Conservation (phyloP, 331 rosid species). For the Quercus tomentella region DNA sequence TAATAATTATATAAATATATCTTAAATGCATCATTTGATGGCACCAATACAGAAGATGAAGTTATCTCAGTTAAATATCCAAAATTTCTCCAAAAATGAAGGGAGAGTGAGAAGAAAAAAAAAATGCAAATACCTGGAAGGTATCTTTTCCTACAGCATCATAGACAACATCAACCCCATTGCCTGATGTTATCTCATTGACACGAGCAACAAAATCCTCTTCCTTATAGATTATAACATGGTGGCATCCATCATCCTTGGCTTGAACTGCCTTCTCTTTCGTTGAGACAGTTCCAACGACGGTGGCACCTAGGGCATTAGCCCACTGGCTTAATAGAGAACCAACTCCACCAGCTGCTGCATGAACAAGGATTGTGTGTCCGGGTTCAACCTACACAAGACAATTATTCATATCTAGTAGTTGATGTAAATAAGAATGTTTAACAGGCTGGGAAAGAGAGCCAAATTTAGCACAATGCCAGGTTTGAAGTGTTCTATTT, state of each 20-base stretch:
- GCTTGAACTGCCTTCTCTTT: conserved; percentile 74
- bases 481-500: not conserved
- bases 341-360: conserved; percentile 83
- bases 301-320: conserved; percentile 75
- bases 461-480: not conserved
- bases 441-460: not conserved
- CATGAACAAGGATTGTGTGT: conserved; percentile 68
- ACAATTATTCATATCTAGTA: not conserved
- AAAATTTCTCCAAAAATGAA: not conserved
- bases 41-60: not conserved
- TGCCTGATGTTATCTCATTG: no score
- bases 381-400: conserved; percentile 60
- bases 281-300: conserved; percentile 72
- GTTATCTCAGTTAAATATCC: not conserved
- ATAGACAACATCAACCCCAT: no score
- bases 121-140: conserved; percentile 45
- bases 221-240: no score
- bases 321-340: conserved; percentile 52
- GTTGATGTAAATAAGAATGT: not conserved
- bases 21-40: not conserved
- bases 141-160: no score
- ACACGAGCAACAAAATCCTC: no score
- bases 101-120: not conserved
- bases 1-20: not conserved
- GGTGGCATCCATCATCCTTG: conserved; percentile 81